Percentiles rank a stretch among this genome's conserved stretches.
phyloP scores from a whole-genome alignment of 2,329 filamentous ascomycete species.

The Lasiodiplodia sp. region DNA sequence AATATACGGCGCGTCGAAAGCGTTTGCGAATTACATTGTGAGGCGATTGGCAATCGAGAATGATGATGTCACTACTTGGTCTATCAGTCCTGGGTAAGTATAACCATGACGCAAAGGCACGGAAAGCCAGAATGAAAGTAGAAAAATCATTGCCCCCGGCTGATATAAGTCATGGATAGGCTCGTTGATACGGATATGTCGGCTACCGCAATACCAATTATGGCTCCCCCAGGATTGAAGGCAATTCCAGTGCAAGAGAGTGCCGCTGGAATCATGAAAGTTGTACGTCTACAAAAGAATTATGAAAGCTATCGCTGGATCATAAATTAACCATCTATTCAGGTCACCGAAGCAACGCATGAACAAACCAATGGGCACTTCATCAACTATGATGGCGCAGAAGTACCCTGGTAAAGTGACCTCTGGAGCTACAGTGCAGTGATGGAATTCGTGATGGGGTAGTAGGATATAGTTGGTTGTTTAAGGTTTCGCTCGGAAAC shows the following conservation, averaged over 20 bases:
- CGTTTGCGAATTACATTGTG: neutral
- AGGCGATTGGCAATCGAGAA: conserved; percentile 6
- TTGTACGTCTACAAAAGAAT: neutral
- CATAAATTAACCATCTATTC: neutral
- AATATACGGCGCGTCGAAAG: conserved; percentile 5
- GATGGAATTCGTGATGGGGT: no score
- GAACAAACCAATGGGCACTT: neutral
- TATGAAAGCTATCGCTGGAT: neutral
- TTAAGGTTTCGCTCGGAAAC: no score
- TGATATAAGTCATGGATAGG: neutral
- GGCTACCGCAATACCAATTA: neutral
- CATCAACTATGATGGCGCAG: neutral
- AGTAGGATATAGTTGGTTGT: no score
- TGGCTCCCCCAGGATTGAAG: neutral
- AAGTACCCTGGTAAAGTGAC: neutral
- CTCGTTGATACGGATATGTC: conserved; percentile 8
- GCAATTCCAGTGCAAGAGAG: neutral
- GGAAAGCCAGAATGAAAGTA: neutral
- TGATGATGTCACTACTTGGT: neutral
- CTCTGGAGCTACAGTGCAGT: no score
- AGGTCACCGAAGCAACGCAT: neutral
- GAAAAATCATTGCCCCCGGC: neutral
- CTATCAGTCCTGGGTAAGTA: conserved; percentile 7
- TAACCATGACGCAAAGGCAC: no score
- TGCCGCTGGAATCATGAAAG: neutral